Conservation (phyloP, 1,284 basidiomycete genomes). For the Polyporus tsugae region DNA sequence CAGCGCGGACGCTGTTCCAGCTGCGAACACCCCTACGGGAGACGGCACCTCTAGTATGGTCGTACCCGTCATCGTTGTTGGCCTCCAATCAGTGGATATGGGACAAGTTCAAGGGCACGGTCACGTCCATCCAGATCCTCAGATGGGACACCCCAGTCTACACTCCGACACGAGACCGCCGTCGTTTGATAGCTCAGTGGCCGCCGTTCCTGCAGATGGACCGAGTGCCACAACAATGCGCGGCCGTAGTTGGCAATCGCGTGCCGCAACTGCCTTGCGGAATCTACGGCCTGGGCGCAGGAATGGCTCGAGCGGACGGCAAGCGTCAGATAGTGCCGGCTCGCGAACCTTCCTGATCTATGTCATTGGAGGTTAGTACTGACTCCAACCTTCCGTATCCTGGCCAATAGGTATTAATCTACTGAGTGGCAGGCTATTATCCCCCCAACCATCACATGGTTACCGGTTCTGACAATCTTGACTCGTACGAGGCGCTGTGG, state of each 20-base stretch:
- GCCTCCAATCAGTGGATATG: slow-evolving; percentile 74
- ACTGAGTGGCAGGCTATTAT: slow-evolving; percentile 70
- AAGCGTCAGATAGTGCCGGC: slow-evolving; percentile 49
- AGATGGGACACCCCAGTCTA: slow-evolving; percentile 3
- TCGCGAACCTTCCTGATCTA: slow-evolving; percentile 83
- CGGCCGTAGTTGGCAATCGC: slow-evolving; percentile 45
- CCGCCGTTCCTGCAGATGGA: slow-evolving; percentile 20
- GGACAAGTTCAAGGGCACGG: slow-evolving; percentile 43
- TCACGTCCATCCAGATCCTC: slow-evolving; percentile 18
- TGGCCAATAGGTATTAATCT: neutral
- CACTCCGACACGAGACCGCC: slow-evolving; percentile 12
- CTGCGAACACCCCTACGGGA: slow-evolving; percentile 22
- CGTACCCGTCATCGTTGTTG: slow-evolving; percentile 83
- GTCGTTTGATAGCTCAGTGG: slow-evolving; percentile 25
- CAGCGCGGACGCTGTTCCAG: slow-evolving; percentile 24
- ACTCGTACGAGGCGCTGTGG: slow-evolving; percentile 82
- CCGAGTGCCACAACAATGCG: slow-evolving; percentile 28
- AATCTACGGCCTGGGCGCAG: slow-evolving; percentile 58
- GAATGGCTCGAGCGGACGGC: slow-evolving; percentile 33
- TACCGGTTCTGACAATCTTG: slow-evolving; percentile 76
- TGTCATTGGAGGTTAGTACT: slow-evolving; percentile 72
- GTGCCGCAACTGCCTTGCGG: slow-evolving; percentile 61
- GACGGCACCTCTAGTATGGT: slow-evolving; percentile 53
- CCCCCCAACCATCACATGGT: slow-evolving; percentile 87
- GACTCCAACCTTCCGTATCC: slow-evolving; percentile 15